Conservation (phyloP, 2,329 filamentous ascomycete genomes). For the Fusarium albosuccineum region DNA sequence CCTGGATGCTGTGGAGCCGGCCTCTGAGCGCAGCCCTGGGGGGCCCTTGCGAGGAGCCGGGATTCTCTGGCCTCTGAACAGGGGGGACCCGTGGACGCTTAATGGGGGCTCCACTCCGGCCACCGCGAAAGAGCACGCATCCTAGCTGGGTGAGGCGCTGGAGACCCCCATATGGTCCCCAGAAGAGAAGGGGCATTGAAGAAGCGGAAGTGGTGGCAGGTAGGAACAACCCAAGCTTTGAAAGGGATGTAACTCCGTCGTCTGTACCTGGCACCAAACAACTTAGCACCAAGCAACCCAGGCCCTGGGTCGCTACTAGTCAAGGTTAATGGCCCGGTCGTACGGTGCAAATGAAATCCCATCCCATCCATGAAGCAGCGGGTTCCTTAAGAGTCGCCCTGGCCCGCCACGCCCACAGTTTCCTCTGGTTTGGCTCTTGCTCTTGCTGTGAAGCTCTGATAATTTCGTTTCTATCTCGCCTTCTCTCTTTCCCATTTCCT, state of each 20-base stretch:
- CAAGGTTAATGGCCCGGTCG: conserved; percentile 43
- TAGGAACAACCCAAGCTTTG: conserved; percentile 35
- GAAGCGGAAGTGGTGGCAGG: conserved; percentile 20
- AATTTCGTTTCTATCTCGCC: conserved; percentile 39
- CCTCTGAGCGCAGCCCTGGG: conserved; percentile 33
- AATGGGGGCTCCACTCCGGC: conserved; percentile 37
- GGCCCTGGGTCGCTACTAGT: conserved; percentile 37
- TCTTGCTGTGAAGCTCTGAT: conserved; percentile 36
- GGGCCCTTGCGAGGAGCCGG: conserved; percentile 31
- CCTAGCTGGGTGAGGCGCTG: conserved; percentile 8
- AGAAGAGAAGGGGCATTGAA: conserved; percentile 37
- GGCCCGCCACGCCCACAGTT: conserved; percentile 39
- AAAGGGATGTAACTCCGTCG: conserved; percentile 34
- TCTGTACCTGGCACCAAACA: conserved; percentile 38
- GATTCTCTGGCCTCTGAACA: conserved; percentile 28
- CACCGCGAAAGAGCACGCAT: conserved; percentile 30
- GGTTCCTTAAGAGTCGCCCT: conserved; percentile 41
- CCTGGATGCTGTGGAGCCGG: conserved; percentile 18
- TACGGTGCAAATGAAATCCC: conserved; percentile 47
- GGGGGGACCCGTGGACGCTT: conserved; percentile 24
- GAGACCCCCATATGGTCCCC: not conserved
- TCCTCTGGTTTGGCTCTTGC: conserved; percentile 36
- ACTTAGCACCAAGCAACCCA: conserved; percentile 41
- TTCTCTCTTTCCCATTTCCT: conserved; percentile 20
- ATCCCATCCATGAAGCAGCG: conserved; percentile 17